These are phyloP conservation scores for Setomelanomma holmii DNA, from an alignment of 2,329 filamentous ascomycete genomes.

Conservation along the genomic window DNA sequence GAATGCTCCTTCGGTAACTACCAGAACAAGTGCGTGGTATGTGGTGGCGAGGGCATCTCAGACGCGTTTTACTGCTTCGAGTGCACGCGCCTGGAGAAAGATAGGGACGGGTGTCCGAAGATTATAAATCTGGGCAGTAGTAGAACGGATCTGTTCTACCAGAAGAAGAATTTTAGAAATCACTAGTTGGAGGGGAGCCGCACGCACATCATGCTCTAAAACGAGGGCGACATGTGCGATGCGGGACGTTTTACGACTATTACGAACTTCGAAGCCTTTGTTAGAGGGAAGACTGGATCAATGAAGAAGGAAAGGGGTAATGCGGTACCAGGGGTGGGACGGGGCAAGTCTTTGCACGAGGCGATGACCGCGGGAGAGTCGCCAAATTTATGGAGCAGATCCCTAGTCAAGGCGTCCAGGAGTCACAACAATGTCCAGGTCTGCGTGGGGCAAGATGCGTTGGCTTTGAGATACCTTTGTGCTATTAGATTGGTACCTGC, in stretches of 20 bases:
- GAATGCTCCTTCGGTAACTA: conserved; percentile 99
- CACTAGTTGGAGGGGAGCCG: conserved; percentile 44
- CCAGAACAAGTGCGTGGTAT: conserved; percentile 99
- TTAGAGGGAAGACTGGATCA: too few species aligned
- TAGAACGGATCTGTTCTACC: conserved; percentile 86
- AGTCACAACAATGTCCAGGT: background rate
- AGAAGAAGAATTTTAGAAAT: conserved; percentile 75
- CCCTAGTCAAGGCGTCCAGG: conserved; percentile 1
- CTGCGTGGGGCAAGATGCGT: background rate
- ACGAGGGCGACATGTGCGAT: background rate
- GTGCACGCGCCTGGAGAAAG: conserved; percentile 95
- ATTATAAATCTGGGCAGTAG: conserved; percentile 98
- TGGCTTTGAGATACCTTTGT: conserved; percentile 2
- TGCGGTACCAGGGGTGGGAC: too few species aligned
- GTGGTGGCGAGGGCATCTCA: conserved; percentile 95
- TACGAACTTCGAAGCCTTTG: too few species aligned
- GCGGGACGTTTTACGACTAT: too few species aligned
- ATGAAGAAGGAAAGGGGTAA: too few species aligned
- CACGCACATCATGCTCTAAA: background rate
- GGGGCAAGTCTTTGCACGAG: too few species aligned
- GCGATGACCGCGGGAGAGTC: too few species aligned
- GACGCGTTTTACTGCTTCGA: conserved; percentile 99
- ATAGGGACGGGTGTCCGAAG: conserved; percentile 96
- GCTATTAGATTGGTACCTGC: conserved; percentile 5
- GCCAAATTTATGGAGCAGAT: background rate